These are phyloP conservation scores for Austroboletus eburneus DNA, from an alignment of 768 basidiomycete genomes.

Conservation along the genomic window DNA sequence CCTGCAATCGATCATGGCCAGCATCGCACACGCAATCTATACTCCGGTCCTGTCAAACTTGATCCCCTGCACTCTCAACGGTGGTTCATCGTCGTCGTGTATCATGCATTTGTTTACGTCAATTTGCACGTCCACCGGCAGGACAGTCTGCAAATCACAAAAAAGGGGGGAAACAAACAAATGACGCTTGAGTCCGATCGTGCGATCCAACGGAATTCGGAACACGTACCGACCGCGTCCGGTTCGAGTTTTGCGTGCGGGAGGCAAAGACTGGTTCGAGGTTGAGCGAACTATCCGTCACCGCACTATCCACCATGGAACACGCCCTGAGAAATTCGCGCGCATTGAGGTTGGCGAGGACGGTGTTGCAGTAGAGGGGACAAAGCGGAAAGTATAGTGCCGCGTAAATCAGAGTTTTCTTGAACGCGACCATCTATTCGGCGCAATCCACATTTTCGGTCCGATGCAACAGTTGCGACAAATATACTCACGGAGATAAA, in stretches of 20 bases:
- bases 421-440: neutral
- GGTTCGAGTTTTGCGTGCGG: neutral
- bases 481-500: neutral
- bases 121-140: neutral
- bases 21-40: too few species aligned
- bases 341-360: slow-evolving; percentile 10
- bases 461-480: too few species aligned
- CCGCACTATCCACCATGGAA: neutral
- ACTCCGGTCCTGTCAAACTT: neutral
- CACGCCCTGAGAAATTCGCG: neutral
- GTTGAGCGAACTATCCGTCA: neutral
- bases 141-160: neutral
- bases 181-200: neutral
- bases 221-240: neutral
- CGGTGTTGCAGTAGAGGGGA: slow-evolving; percentile 10
- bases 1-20: too few species aligned
- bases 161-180: neutral
- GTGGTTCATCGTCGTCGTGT: neutral
- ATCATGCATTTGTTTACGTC: neutral
- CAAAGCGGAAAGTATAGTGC: slow-evolving; percentile 7
- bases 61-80: neutral
- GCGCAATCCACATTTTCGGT: too few species aligned
- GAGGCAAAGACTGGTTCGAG: neutral
- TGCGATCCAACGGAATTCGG: neutral
- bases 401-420: slow-evolving; percentile 2